phyloP scores from a whole-genome alignment of 2,329 filamentous ascomycete species.

The Fusarium austroafricanum region DNA sequence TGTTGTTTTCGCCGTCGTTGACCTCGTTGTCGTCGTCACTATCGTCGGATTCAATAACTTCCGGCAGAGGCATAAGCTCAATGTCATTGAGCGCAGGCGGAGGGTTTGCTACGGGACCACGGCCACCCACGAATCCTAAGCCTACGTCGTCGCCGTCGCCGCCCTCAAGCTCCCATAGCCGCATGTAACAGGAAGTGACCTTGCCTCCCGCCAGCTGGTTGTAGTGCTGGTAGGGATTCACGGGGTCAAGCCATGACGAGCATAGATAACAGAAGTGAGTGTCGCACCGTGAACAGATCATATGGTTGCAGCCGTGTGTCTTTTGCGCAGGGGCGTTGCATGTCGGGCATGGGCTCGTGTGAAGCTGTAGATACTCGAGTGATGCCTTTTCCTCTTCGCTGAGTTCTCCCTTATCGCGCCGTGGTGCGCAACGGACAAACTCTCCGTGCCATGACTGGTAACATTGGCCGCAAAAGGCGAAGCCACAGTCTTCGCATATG shows the following conservation, averaged over 20 bases:
- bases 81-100: slow-evolving; percentile 30
- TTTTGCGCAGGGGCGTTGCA: slow-evolving; percentile 89
- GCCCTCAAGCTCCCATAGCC: slow-evolving; percentile 88
- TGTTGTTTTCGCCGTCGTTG: slow-evolving; percentile 29
- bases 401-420: slow-evolving; percentile 74
- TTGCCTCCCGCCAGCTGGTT: slow-evolving; percentile 69
- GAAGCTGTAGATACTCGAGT: slow-evolving; percentile 81
- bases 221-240: slow-evolving; percentile 90
- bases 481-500: slow-evolving; percentile 88
- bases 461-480: slow-evolving; percentile 84
- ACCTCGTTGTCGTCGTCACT: slow-evolving; percentile 49
- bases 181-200: slow-evolving; percentile 78
- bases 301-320: slow-evolving; percentile 94
- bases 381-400: slow-evolving; percentile 88
- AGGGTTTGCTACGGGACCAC: slow-evolving; percentile 31
- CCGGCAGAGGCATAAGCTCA: slow-evolving; percentile 34
- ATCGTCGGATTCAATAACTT: slow-evolving; percentile 51
- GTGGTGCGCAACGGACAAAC: slow-evolving; percentile 75
- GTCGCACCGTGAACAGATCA: slow-evolving; percentile 90
- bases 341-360: slow-evolving; percentile 90
- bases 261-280: slow-evolving; percentile 98
- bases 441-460: slow-evolving; percentile 92
- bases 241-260: slow-evolving; percentile 82
- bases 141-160: slow-evolving; percentile 74
- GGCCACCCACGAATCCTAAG: slow-evolving; percentile 57